Percentiles rank a stretch among this genome's conserved stretches.
Evolutionary conservation across 139 green algal genomes (phyloP).

Genomic region (Chlamydomonas eustigma): DNA sequence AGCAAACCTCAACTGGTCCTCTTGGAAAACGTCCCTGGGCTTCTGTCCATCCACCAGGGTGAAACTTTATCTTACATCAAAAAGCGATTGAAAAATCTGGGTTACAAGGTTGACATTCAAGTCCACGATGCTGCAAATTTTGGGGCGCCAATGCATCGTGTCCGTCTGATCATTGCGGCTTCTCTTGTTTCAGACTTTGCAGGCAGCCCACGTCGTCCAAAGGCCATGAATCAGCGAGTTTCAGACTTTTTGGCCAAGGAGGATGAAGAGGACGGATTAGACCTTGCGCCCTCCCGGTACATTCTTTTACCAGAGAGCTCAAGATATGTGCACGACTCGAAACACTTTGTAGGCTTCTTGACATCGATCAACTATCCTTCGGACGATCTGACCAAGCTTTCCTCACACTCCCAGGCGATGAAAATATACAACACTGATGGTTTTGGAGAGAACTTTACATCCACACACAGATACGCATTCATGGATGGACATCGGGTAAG

Average conservation of each 20-base stretch:
- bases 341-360: constrained; percentile 2
- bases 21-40: constrained; percentile 4
- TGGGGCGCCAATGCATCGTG: background rate
- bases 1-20: constrained; percentile 5
- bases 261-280: background rate
- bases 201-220: background rate
- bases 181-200: background rate
- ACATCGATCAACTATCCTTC: background rate
- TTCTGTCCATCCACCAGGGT: background rate
- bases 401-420: background rate
- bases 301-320: background rate
- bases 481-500: background rate
- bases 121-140: background rate
- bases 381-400: background rate
- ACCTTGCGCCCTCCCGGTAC: no score
- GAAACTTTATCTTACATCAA: background rate
- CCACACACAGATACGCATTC: background rate
- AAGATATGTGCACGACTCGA: background rate
- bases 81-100: background rate
- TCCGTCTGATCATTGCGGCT: background rate
- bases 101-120: constrained; percentile 2
- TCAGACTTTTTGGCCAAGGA: background rate
- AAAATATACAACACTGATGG: background rate
- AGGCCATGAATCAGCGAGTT: background rate
- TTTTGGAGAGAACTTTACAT: background rate